phyloP scores from a whole-genome alignment of 2,329 filamentous ascomycete genomes.

The Pseudogymnoascus verrucosus region DNA sequence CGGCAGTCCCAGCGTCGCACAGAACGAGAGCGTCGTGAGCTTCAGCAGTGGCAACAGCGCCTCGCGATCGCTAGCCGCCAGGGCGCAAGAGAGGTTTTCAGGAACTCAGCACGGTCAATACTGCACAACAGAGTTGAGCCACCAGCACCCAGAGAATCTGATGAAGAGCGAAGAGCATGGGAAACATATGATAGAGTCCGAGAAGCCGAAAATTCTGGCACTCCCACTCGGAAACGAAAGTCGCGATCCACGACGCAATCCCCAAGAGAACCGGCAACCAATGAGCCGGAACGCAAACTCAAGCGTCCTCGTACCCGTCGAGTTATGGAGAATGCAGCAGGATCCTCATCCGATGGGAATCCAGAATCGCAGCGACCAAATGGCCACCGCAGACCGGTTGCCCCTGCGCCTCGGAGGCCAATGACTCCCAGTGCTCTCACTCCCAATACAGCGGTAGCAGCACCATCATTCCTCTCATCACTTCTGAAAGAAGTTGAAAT shows the following conservation, averaged over 20 bases:
- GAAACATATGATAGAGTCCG: constrained; percentile 81
- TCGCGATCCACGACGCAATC: constrained; percentile 61
- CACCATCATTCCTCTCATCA: constrained; percentile 77
- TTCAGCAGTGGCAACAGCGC: constrained; percentile 72
- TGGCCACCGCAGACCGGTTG: constrained; percentile 14
- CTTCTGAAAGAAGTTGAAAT: constrained; percentile 81
- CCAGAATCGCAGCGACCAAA: constrained; percentile 26
- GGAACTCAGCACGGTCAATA: constrained; percentile 55
- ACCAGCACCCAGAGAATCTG: constrained; percentile 57
- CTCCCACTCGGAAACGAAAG: constrained; percentile 65
- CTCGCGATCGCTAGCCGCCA: constrained; percentile 74
- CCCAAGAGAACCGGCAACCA: constrained; percentile 55
- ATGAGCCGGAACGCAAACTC: constrained; percentile 69
- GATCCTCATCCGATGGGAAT: constrained; percentile 34
- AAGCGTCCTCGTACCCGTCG: constrained; percentile 80
- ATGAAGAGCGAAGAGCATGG: constrained; percentile 81
- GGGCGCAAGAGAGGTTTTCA: constrained; percentile 66
- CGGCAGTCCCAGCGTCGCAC: constrained; percentile 45
- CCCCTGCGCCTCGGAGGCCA: constrained; percentile 16
- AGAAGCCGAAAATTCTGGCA: constrained; percentile 49
- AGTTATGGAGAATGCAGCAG: constrained; percentile 43
- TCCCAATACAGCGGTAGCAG: constrained; percentile 31
- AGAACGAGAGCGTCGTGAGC: constrained; percentile 47
- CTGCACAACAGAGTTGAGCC: constrained; percentile 41
- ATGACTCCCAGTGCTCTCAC: constrained; percentile 11